Evolutionary conservation across 1,284 basidiomycete genomes (phyloP), one percentile per base, ranked within the genome.

Genomic region (Sanguinoderma infundibulare): DNA sequence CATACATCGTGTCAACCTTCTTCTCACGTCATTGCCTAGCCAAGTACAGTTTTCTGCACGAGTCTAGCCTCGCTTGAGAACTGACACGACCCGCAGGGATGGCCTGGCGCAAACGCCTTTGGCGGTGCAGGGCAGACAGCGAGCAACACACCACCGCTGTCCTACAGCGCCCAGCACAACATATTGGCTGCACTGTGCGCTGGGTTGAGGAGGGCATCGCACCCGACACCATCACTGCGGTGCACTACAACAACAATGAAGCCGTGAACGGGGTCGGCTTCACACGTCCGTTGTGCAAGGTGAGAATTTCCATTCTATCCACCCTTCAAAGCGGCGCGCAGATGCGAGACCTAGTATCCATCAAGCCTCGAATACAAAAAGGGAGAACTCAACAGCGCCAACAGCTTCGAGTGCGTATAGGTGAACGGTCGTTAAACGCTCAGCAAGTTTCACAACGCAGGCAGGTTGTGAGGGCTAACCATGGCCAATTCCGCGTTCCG

Each of bases 191-290:
- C 78, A 72, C 80, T 36, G 74, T 79, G 10, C 68, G 72, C 28
- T 81, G 80, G 80, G 77, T 80, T 7, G 80, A 81, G 62, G 59
- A 72, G 1, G 76, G 73, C 6, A 58, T 68, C 22, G 72, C 75
- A 0, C 78, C 79, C 9, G 74, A 73, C 15, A 66, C 54, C 1
- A 64, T 79, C 46, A 69, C 72, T 17, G 78, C 63, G 8, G 67
- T 56, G 8, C 59, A 64, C 50, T 73, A 65, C 46, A 64, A 65
- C 14, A 55, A 65, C 40, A 70, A 72, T 65, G 60, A 67, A 36
- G 62, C 55, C 26, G 61, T 60, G n/a, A 60, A 69, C 32, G 71
- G 70, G 24, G 58, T 73, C 20, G 63, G 56, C 17, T 72, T 73
- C 53, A 66, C 63, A 10, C 60, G 71, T n/a, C 70, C 70, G 28